Evolutionary conservation across 1,139 yeast genomes (phyloP).

Genomic region (Debaryomyces nepalensis): DNA sequence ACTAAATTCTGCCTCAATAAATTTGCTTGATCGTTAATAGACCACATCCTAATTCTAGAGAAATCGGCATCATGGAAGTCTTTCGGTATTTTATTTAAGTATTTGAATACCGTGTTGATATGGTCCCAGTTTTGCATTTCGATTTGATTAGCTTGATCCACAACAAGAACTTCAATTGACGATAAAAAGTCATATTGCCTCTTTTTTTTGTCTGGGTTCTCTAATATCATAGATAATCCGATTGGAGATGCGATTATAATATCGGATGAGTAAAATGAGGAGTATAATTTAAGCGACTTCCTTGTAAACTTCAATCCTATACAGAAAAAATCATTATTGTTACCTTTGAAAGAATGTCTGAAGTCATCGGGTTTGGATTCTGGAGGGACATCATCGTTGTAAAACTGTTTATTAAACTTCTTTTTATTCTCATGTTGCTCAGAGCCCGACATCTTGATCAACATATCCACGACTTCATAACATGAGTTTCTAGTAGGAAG

Average conservation of each 20-base stretch:
- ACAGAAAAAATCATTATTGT: slow-evolving; percentile 89
- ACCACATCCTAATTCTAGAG: slow-evolving; percentile 90
- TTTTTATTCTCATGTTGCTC: slow-evolving; percentile 81
- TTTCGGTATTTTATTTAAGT: slow-evolving; percentile 76
- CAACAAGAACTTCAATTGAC: slow-evolving; percentile 78
- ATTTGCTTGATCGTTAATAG: slow-evolving; percentile 80
- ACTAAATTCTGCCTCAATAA: slow-evolving; percentile 77
- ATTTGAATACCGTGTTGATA: slow-evolving; percentile 68
- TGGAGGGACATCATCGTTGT: slow-evolving; percentile 56
- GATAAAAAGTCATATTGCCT: slow-evolving; percentile 75
- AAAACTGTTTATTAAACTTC: slow-evolving; percentile 74
- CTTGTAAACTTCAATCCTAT: slow-evolving; percentile 88
- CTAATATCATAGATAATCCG: slow-evolving; percentile 82
- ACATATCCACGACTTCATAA: slow-evolving; percentile 64
- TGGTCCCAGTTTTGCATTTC: slow-evolving; percentile 97
- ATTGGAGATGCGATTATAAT: slow-evolving; percentile 90
- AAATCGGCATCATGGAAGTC: slow-evolving; percentile 86
- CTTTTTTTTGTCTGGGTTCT: slow-evolving; percentile 63
- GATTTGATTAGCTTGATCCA: slow-evolving; percentile 85
- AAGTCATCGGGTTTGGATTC: slow-evolving; percentile 82
- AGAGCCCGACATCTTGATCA: slow-evolving; percentile 67
- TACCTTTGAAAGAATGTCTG: slow-evolving; percentile 79
- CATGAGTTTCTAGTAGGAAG: slow-evolving; percentile 87
- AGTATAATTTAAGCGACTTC: slow-evolving; percentile 79
- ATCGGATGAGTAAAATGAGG: slow-evolving; percentile 86